Conservation (phyloP, 2,329 filamentous ascomycete genomes). For the Monosporascus sp. region DNA sequence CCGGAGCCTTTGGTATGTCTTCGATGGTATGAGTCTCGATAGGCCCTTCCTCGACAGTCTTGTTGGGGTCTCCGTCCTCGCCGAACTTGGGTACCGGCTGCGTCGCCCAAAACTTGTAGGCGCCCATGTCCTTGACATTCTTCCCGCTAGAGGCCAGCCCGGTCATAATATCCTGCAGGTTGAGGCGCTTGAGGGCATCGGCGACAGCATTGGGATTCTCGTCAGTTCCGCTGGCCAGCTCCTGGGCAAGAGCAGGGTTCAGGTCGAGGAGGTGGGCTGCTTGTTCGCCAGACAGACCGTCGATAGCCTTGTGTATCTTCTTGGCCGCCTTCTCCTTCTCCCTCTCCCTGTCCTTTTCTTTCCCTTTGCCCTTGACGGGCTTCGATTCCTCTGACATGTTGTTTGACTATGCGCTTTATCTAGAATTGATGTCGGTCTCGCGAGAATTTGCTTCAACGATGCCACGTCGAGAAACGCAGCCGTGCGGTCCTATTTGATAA, state of each 20-base stretch:
- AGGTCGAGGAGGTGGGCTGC: conserved; percentile 64
- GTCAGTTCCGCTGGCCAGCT: conserved; percentile 38
- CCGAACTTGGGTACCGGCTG: conserved; percentile 89
- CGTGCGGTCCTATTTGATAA: too few relatives aligned
- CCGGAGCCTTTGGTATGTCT: conserved; percentile 72
- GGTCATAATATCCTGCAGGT: conserved; percentile 67
- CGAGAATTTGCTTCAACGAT: too few relatives aligned
- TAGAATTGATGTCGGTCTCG: too few relatives aligned
- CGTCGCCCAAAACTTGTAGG: conserved; percentile 98
- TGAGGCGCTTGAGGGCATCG: conserved; percentile 57
- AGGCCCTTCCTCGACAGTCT: conserved; percentile 67
- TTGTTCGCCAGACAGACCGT: conserved; percentile 51
- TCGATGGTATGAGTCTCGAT: conserved; percentile 77
- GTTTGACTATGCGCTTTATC: not conserved
- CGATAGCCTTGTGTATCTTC: conserved; percentile 49
- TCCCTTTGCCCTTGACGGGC: conserved; percentile 45
- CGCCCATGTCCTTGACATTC: conserved; percentile 93
- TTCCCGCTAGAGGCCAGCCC: conserved; percentile 73
- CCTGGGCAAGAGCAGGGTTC: conserved; percentile 66
- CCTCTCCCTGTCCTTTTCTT: conserved; percentile 41
- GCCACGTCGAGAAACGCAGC: too few relatives aligned
- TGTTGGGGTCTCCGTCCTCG: conserved; percentile 45
- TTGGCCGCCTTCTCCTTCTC: conserved; percentile 45
- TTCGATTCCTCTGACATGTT: conserved; percentile 56
- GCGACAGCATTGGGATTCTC: conserved; percentile 31